phyloP scores from a whole-genome alignment of 176 grass and related monocot genomes.

The Leersia perrieri region DNA sequence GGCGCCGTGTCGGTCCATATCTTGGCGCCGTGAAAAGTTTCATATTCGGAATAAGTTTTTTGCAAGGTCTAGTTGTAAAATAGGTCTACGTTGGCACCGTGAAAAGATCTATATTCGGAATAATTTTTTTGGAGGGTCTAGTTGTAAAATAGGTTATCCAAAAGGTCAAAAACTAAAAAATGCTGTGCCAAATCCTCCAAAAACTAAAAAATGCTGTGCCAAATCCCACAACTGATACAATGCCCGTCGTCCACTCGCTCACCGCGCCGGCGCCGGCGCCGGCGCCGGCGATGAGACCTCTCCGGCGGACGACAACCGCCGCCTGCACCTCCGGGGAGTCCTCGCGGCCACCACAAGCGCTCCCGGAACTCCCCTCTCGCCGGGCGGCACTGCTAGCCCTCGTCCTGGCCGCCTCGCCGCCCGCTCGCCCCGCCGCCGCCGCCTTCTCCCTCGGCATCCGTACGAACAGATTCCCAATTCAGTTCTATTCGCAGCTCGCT shows the following conservation, averaged over 20 bases:
- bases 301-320: neutral
- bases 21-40: too few relatives aligned
- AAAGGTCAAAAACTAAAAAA: too few relatives aligned
- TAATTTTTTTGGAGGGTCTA: too few relatives aligned
- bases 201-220: too few relatives aligned
- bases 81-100: too few relatives aligned
- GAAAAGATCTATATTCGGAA: too few relatives aligned
- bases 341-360: neutral
- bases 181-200: too few relatives aligned
- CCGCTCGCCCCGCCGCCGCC: conserved; percentile 15
- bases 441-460: conserved; percentile 75
- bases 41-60: too few relatives aligned
- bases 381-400: conserved; percentile 44
- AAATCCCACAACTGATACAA: conserved; percentile 9
- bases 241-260: conserved; percentile 45
- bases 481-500: too few relatives aligned
- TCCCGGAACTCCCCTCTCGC: conserved; percentile 12
- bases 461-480: conserved; percentile 9
- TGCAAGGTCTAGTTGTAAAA: too few relatives aligned
- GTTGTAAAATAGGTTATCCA: too few relatives aligned
- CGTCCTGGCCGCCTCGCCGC: conserved; percentile 28
- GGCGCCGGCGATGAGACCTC: conserved; percentile 14
- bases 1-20: too few relatives aligned
- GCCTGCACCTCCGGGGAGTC: neutral
- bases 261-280: conserved; percentile 14